These are phyloP conservation scores for Podila epicladia DNA, from an alignment of 192 early-diverging fungal species.

Conservation along the genomic window DNA sequence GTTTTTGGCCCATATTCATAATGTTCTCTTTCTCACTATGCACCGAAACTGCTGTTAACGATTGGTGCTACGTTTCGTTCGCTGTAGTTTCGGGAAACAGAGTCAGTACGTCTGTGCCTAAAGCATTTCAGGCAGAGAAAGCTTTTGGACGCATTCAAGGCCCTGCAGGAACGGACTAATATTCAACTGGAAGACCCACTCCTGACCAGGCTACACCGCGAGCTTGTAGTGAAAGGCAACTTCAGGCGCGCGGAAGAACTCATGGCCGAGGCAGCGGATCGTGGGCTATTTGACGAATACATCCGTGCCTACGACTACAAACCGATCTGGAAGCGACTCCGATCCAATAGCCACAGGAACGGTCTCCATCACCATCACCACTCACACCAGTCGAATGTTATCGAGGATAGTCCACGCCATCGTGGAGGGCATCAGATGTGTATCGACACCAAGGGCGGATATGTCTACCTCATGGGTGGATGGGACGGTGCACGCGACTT, in stretches of 20 bases:
- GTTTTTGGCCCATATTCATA: background rate
- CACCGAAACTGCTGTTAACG: no score
- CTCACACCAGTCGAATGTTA: constrained; percentile 17
- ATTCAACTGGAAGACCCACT: constrained; percentile 83
- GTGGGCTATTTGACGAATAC: constrained; percentile 79
- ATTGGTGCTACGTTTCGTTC: background rate
- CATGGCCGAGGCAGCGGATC: constrained; percentile 66
- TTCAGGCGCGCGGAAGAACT: constrained; percentile 80
- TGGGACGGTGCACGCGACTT: constrained; percentile 93
- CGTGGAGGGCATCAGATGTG: constrained; percentile 99
- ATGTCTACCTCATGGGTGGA: constrained; percentile 92
- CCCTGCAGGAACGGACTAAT: constrained; percentile 69
- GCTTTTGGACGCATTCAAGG: constrained; percentile 75
- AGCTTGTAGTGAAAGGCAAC: constrained; percentile 75
- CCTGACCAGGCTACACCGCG: constrained; percentile 77
- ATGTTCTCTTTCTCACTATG: no score
- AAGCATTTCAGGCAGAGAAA: constrained; percentile 90
- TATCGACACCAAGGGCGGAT: constrained; percentile 72
- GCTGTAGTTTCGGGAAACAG: constrained; percentile 74
- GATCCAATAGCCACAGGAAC: constrained; percentile 21
- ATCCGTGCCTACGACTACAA: constrained; percentile 74
- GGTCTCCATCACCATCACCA: constrained; percentile 38
- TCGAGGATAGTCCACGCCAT: constrained; percentile 61
- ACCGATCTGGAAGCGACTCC: constrained; percentile 56
- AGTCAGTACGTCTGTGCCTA: constrained; percentile 85